Conservation (phyloP, 441 rosid genomes). For the Kokia cookei region DNA sequence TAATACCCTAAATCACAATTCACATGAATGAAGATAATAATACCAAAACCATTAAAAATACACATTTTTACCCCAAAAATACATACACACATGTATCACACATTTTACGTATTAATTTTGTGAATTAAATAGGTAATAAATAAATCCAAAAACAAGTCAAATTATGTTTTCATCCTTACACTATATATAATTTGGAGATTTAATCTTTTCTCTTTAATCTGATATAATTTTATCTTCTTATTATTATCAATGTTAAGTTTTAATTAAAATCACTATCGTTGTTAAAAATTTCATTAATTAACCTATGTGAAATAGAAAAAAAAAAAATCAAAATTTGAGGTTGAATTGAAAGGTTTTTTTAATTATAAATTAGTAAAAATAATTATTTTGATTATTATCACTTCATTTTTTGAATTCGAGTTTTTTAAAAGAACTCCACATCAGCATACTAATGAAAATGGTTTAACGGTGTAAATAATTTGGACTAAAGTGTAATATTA, state of each 20-base stretch:
- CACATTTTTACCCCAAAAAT: background rate
- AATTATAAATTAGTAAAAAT: too few relatives aligned
- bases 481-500: background rate
- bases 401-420: too few relatives aligned
- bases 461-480: too few relatives aligned
- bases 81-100: background rate
- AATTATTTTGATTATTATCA: too few relatives aligned
- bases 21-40: background rate
- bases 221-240: too few relatives aligned
- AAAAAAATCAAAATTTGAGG: too few relatives aligned
- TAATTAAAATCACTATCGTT: too few relatives aligned
- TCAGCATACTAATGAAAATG: background rate
- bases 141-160: background rate
- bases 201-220: background rate
- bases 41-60: background rate
- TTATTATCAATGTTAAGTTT: too few relatives aligned
- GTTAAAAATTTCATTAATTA: too few relatives aligned
- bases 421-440: background rate
- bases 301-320: too few relatives aligned
- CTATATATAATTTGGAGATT: background rate
- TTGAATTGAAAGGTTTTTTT: too few relatives aligned
- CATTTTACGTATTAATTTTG: background rate
- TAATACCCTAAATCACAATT: background rate
- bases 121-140: background rate
- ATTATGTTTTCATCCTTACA: background rate